Conservation (phyloP, 768 basidiomycete species). For the Kwoniella sp. region DNA sequence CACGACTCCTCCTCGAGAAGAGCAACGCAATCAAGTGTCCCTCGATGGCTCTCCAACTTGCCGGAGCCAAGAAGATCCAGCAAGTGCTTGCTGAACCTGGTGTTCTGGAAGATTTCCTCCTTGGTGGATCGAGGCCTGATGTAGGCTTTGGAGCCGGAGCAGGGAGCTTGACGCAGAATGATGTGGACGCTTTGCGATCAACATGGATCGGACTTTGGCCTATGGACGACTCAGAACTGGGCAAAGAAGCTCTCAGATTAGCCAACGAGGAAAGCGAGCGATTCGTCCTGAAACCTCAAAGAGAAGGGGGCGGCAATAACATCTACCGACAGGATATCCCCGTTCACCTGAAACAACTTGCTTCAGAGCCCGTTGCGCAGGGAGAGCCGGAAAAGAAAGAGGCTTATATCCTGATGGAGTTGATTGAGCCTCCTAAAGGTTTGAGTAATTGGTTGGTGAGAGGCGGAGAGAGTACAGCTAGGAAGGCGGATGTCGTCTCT, state of each 20-base stretch:
- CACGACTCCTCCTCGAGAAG: slow-evolving; percentile 76
- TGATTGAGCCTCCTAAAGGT: slow-evolving; percentile 76
- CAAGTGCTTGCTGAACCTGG: slow-evolving; percentile 76
- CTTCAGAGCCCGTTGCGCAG: slow-evolving; percentile 41
- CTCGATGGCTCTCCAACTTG: slow-evolving; percentile 84
- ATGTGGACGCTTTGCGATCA: slow-evolving; percentile 63
- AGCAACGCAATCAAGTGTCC: slow-evolving; percentile 91
- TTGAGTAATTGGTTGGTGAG: slow-evolving; percentile 74
- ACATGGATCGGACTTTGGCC: slow-evolving; percentile 92
- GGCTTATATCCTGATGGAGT: slow-evolving; percentile 94
- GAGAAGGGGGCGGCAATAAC: slow-evolving; percentile 98
- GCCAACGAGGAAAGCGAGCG: slow-evolving; percentile 62
- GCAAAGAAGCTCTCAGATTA: slow-evolving; percentile 60
- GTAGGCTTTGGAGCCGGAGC: slow-evolving; percentile 44
- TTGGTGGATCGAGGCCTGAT: slow-evolving; percentile 39
- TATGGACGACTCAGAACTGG: slow-evolving; percentile 58
- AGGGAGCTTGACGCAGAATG: slow-evolving; percentile 47
- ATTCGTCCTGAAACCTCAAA: slow-evolving; percentile 91
- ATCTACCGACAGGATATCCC: slow-evolving; percentile 84
- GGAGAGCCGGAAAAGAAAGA: slow-evolving; percentile 62
- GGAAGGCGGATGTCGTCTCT: slow-evolving; percentile 72
- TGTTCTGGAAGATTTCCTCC: slow-evolving; percentile 72
- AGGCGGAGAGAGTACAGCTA: slow-evolving; percentile 63
- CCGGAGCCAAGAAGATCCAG: slow-evolving; percentile 94
- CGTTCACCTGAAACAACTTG: slow-evolving; percentile 68